Conservation (phyloP, 805 yeast genomes). For the Ogataea siamensis region DNA sequence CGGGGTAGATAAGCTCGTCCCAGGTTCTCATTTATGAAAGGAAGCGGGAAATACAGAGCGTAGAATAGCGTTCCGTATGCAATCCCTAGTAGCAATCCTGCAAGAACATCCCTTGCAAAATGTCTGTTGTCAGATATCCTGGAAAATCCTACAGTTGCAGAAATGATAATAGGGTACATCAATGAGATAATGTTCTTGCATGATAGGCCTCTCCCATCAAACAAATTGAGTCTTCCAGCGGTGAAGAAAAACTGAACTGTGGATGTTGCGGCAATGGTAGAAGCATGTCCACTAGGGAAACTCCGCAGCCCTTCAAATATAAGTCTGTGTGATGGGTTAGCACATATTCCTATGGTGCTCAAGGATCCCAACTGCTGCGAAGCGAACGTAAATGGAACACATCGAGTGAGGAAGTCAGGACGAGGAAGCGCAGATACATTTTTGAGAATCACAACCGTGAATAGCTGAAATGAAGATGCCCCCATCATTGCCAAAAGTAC, state of each 20-base stretch:
- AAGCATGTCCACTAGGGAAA: constrained; percentile 59
- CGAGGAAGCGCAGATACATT: constrained; percentile 48
- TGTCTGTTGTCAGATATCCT: constrained; percentile 50
- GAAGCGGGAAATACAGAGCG: constrained; percentile 41
- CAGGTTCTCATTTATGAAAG: constrained; percentile 26
- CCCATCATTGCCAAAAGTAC: constrained; percentile 38
- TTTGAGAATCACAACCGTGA: constrained; percentile 44
- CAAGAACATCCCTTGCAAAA: constrained; percentile 39
- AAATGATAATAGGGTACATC: constrained; percentile 35
- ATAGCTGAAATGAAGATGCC: constrained; percentile 37
- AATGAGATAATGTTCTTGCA: constrained; percentile 34
- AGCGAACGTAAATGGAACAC: constrained; percentile 39
- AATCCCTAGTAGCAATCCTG: constrained; percentile 40
- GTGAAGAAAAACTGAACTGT: constrained; percentile 36
- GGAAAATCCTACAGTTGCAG: constrained; percentile 38
- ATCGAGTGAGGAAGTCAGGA: constrained; percentile 53
- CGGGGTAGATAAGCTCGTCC: constrained; percentile 48
- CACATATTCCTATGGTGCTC: constrained; percentile 47
- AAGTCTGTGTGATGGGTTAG: constrained; percentile 34
- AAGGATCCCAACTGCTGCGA: constrained; percentile 35
- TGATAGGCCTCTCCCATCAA: constrained; percentile 37
- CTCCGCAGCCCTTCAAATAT: constrained; percentile 54
- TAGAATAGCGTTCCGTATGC: constrained; percentile 36
- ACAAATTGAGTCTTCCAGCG: constrained; percentile 35
- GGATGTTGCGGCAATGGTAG: constrained; percentile 49